Percentiles rank a stretch among this genome's conserved stretches.
Evolutionary conservation across 2,329 filamentous ascomycete species (phyloP).

Genomic region (Hymenoscyphus fructigenus): DNA sequence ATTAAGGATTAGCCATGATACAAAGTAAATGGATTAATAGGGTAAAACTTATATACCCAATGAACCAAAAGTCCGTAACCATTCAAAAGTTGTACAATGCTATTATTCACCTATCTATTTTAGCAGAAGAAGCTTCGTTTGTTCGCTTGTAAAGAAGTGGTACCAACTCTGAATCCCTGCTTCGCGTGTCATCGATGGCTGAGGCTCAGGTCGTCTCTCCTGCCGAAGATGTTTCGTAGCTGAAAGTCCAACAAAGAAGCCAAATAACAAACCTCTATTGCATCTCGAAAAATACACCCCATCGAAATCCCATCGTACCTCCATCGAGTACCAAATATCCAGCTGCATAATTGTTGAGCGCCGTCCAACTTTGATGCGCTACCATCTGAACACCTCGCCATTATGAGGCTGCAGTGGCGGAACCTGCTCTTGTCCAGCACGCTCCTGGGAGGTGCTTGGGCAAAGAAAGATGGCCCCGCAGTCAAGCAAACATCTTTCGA

Average conservation of each 20-base stretch:
- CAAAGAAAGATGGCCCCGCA: conserved; percentile 51
- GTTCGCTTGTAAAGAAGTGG: no score
- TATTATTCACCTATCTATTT: no score
- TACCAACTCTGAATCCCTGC: conserved; percentile 1
- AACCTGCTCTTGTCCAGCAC: conserved; percentile 33
- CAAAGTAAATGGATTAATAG: no score
- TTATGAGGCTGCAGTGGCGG: conserved; percentile 38
- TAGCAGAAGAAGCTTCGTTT: neutral
- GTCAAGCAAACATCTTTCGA: conserved; percentile 67
- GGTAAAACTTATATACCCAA: no score
- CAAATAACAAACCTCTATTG: conserved; percentile 6
- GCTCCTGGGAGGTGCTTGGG: conserved; percentile 28
- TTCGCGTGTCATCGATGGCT: conserved; percentile 3
- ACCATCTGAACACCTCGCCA: conserved; percentile 27
- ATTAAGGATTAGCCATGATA: neutral
- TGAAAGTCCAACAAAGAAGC: conserved; percentile 10
- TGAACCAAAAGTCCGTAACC: no score
- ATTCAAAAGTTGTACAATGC: no score
- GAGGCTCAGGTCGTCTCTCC: neutral
- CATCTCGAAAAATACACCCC: neutral
- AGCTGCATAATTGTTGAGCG: conserved; percentile 7
- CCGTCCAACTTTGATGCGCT: conserved; percentile 35
- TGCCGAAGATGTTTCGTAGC: conserved; percentile 2
- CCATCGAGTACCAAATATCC: neutral
- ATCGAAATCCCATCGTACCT: conserved; percentile 1